Evolutionary conservation across 257 asterid genomes (phyloP), one percentile per base, ranked within the genome.

Genomic region (Buddleja alternifolia): DNA sequence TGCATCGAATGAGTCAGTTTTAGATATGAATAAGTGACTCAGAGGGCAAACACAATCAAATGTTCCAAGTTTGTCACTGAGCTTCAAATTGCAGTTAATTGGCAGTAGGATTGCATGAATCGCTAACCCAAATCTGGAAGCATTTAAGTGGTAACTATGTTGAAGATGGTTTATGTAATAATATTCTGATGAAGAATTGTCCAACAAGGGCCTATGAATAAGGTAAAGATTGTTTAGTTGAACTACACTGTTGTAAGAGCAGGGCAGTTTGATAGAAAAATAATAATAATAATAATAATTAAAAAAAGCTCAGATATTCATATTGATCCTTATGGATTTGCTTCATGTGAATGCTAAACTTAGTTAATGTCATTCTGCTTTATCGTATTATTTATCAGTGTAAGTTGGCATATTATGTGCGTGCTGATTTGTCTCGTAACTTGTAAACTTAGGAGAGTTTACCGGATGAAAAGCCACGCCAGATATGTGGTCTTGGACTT

Each of bases 401-500:
- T 45, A 66, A 44, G 11, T 56, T 73, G 61, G 63, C 58, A 44
- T 45, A 19, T 67, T 69, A 24, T 21, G 12, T 24, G 52, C 51
- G 58, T 34, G 32, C 59, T 37, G 60, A 68, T 53, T 64, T 47
- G 53, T 65, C 50, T 62, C 57, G 71, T 75, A 61, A 51, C 73
- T 64, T 69, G 7, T 70, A 54, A 29, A 65, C 16, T 72, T 88
- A 93, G 99, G 97, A 87, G 67, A 65, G 66, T 77, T 84, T 93
- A 71, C 95, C 97, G 3, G 82, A 87, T 63, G 94, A 87, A 56
- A 93, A 85, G 79, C 99, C 97, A 24, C 90, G 97, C 20, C 96
- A 88, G 70, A 78, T 90, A 50, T 78, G 86, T 79, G 99, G 99
- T 63, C 95, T 93, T 40, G 97, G 83, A 73, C 99, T 93, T 77